A percentile compares a stretch with the other conserved stretches of the same genome.
Evolutionary conservation across 306 rosid species (phyloP).

Genomic region (Trichosanthes cucumerina): DNA sequence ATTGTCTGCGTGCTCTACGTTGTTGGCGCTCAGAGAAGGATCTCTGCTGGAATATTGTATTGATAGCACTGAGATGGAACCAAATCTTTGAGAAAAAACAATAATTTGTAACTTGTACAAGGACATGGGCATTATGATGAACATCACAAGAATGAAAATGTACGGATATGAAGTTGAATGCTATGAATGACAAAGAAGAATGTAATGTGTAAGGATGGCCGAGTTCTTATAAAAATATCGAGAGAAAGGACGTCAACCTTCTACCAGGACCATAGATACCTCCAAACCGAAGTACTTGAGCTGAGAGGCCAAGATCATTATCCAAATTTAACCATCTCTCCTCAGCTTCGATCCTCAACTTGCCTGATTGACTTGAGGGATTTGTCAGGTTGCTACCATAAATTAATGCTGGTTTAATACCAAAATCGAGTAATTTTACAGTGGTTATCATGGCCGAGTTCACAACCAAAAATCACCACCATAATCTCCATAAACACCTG

Average conservation of each 20-base stretch:
- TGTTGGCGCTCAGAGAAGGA: constrained; percentile 48
- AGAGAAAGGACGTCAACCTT: constrained; percentile 38
- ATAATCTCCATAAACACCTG: constrained; percentile 83
- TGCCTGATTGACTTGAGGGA: constrained; percentile 43
- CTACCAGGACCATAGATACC: constrained; percentile 97
- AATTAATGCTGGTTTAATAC: constrained; percentile 18
- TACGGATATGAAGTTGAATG: too few species aligned
- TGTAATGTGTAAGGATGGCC: background rate
- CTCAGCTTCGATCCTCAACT: constrained; percentile 65
- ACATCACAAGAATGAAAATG: background rate
- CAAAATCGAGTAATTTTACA: constrained; percentile 7
- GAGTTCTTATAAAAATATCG: background rate
- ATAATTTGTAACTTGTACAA: background rate
- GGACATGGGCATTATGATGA: background rate
- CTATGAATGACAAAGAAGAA: too few species aligned
- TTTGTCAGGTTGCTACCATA: constrained; percentile 51
- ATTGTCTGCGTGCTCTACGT: constrained; percentile 40
- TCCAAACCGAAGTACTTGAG: constrained; percentile 65
- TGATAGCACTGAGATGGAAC: constrained; percentile 43
- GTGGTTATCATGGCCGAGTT: constrained; percentile 16
- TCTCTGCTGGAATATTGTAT: constrained; percentile 56
- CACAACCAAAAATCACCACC: constrained; percentile 30
- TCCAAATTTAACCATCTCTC: constrained; percentile 64
- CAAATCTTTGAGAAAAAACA: background rate
- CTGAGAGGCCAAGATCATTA: constrained; percentile 32